phyloP scores from a whole-genome alignment of 2,329 filamentous ascomycete genomes.

The Alternaria gaisen region DNA sequence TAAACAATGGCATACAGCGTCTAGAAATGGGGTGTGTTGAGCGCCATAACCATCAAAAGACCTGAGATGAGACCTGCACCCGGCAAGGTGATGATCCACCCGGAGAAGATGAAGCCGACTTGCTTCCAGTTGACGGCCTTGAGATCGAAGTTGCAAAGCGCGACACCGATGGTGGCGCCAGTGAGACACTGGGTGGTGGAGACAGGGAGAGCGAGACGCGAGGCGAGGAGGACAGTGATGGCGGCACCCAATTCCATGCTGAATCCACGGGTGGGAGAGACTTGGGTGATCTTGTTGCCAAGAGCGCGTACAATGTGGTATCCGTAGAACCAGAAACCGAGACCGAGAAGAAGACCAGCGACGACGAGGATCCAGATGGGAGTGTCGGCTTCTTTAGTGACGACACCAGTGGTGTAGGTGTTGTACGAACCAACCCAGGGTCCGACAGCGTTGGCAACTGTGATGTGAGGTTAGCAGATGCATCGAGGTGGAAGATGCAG shows the following conservation, averaged over 20 bases:
- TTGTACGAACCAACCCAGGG: constrained; percentile 70
- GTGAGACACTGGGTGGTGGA: constrained; percentile 68
- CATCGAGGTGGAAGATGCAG: rapidly evolving
- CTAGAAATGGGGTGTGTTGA: constrained; percentile 54
- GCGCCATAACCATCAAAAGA: constrained; percentile 52
- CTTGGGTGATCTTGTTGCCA: constrained; percentile 68
- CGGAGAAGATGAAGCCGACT: constrained; percentile 53
- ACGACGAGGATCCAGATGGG: constrained; percentile 69
- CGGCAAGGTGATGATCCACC: constrained; percentile 57
- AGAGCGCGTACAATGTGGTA: constrained; percentile 71
- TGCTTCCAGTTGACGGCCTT: constrained; percentile 56
- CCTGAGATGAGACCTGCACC: constrained; percentile 53
- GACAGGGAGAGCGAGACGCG: constrained; percentile 68
- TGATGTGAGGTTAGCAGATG: neutral
- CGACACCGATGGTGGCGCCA: constrained; percentile 37
- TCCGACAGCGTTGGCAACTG: constrained; percentile 62
- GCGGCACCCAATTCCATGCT: constrained; percentile 56
- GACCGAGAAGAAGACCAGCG: constrained; percentile 61
- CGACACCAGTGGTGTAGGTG: constrained; percentile 63
- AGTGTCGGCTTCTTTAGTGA: constrained; percentile 60
- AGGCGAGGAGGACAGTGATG: constrained; percentile 70
- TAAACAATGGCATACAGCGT: neutral
- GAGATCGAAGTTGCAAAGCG: constrained; percentile 44
- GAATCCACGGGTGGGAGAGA: constrained; percentile 65
- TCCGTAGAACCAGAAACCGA: constrained; percentile 69